A percentile compares a stretch with the other conserved stretches of the same genome.
Evolutionary conservation across 768 basidiomycete species (phyloP).

Genomic region (Tulasnella sp.): DNA sequence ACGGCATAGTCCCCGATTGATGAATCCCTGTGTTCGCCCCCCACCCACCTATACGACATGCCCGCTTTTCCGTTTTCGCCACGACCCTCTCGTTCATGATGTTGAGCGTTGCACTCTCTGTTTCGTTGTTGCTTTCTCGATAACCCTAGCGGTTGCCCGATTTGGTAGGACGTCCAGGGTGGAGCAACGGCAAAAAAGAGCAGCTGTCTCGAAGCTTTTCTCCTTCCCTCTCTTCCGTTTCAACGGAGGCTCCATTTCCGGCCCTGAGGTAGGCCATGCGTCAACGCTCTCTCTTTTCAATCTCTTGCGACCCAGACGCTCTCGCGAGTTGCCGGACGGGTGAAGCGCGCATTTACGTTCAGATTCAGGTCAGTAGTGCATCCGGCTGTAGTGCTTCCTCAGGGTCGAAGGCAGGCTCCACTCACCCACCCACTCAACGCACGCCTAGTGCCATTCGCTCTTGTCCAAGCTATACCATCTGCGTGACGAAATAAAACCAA

Average conservation of each 20-base stretch:
- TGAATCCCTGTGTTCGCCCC: neutral
- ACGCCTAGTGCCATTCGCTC: no score
- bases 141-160: neutral
- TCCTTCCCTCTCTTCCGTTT: neutral
- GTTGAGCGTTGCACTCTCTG: neutral
- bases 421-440: neutral
- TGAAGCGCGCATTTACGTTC: neutral
- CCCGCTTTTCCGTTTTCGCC: neutral
- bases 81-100: neutral
- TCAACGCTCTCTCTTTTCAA: neutral
- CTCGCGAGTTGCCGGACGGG: neutral
- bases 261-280: neutral
- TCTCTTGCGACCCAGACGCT: no score
- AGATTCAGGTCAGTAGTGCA: neutral
- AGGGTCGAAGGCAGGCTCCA: neutral
- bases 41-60: neutral
- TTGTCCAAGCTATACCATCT: neutral
- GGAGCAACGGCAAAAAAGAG: neutral
- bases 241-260: neutral
- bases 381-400: neutral
- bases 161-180: neutral
- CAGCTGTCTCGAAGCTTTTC: neutral
- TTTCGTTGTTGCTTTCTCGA: neutral
- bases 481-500: neutral
- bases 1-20: neutral